These are phyloP conservation scores for Pseudogymnoascus sp. DNA, from an alignment of 2,329 filamentous ascomycete species.

Conservation along the genomic window DNA sequence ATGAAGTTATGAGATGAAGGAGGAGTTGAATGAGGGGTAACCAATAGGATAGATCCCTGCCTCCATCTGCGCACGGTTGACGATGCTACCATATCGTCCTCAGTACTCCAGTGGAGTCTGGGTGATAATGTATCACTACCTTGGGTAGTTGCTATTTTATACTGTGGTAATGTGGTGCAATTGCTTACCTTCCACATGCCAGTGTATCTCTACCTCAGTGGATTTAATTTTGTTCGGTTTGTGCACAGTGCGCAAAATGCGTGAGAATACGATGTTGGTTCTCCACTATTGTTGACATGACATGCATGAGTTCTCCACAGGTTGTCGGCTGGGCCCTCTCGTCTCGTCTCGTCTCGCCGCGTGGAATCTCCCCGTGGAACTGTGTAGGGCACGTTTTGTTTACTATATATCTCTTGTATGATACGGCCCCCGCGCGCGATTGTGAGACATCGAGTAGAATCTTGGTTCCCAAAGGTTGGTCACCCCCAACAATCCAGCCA, in stretches of 20 bases:
- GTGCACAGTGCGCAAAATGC: background rate
- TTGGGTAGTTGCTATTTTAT: background rate
- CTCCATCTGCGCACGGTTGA: background rate
- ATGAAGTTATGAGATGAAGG: background rate
- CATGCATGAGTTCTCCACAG: background rate
- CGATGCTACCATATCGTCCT: background rate
- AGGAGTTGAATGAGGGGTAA: too few relatives aligned
- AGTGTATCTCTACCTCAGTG: background rate
- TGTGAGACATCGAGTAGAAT: background rate
- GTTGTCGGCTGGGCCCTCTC: background rate
- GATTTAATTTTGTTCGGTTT: background rate
- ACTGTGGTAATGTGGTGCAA: background rate
- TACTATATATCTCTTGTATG: background rate
- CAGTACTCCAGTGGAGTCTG: background rate
- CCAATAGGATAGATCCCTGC: background rate
- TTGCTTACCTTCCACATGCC: background rate
- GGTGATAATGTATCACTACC: background rate
- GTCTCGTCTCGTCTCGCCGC: background rate
- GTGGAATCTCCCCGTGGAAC: background rate
- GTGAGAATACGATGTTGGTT: background rate
- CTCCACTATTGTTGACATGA: background rate
- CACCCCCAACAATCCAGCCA: background rate
- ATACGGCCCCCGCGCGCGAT: background rate
- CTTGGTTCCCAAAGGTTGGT: background rate
- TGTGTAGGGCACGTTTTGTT: background rate